Conservation (phyloP, 441 rosid species). For the Erodium moschatum region DNA sequence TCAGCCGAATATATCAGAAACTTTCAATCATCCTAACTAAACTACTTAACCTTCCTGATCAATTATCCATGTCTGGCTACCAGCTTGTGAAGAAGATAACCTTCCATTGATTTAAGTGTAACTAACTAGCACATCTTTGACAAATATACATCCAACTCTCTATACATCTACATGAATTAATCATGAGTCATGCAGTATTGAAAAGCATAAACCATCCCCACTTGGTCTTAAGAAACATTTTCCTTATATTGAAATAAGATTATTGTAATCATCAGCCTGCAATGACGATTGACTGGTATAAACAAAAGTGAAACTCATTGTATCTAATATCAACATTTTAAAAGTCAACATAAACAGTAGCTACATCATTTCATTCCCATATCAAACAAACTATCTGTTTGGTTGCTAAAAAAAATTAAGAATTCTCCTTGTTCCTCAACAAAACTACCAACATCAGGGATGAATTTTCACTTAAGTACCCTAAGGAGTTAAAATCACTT, state of each 20-base stretch:
- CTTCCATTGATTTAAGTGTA: no score
- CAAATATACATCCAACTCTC: background rate
- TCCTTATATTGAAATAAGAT: background rate
- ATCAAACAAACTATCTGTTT: background rate
- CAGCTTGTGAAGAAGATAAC: no score
- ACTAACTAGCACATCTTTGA: no score
- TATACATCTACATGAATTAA: background rate
- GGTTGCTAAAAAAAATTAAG: background rate
- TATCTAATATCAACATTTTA: background rate
- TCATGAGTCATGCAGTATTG: background rate
- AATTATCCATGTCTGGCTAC: background rate
- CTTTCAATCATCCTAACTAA: background rate
- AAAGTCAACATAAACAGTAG: background rate
- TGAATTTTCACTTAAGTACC: no score
- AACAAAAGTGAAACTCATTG: background rate
- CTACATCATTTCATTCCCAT: background rate
- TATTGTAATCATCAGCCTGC: background rate
- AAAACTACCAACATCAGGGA: no score
- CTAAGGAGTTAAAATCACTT: no score
- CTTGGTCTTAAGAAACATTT: conserved; percentile 1
- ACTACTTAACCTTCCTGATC: background rate
- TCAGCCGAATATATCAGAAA: background rate
- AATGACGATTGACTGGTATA: background rate
- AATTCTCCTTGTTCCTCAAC: background rate
- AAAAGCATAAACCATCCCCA: background rate